A percentile compares a stretch with the other conserved stretches of the same genome.
phyloP scores from a whole-genome alignment of 2,329 filamentous ascomycete species.

The Trichoderma lentiforme region DNA sequence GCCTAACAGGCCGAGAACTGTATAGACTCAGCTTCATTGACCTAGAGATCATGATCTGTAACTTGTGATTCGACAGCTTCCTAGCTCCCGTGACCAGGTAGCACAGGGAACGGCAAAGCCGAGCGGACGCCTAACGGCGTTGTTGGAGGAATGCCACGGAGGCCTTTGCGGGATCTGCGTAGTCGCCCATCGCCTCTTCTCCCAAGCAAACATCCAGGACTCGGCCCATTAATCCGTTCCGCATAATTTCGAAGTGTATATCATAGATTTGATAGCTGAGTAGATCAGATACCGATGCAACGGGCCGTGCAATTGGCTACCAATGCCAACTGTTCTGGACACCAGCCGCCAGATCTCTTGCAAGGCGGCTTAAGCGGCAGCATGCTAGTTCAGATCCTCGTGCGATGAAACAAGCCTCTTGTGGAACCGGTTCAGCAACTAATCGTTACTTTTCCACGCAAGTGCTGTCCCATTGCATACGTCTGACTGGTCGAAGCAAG shows the following conservation, averaged over 20 bases:
- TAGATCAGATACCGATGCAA: neutral
- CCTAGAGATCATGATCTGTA: neutral
- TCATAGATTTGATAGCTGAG: neutral
- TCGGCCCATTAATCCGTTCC: neutral
- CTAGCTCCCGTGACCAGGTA: conserved; percentile 6
- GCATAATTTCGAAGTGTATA: neutral
- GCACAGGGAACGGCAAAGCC: neutral
- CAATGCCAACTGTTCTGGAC: neutral
- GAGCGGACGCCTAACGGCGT: neutral
- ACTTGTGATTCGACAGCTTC: neutral
- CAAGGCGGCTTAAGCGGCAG: conserved; percentile 3
- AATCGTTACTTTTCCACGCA: conserved; percentile 4
- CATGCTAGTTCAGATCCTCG: conserved; percentile 11
- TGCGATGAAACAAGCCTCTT: conserved; percentile 7
- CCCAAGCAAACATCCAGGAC: neutral
- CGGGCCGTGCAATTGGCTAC: neutral
- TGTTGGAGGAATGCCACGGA: neutral
- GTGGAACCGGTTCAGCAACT: conserved; percentile 37
- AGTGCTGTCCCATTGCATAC: neutral
- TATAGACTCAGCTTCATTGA: neutral
- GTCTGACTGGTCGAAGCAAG: neutral
- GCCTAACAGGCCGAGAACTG: neutral
- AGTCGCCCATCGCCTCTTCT: neutral
- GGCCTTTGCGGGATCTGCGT: neutral
- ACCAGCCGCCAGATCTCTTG: neutral